Base-by-base conservation (phyloP, 148 eudicot species). In the Rhododendron mucronatum region DNA sequence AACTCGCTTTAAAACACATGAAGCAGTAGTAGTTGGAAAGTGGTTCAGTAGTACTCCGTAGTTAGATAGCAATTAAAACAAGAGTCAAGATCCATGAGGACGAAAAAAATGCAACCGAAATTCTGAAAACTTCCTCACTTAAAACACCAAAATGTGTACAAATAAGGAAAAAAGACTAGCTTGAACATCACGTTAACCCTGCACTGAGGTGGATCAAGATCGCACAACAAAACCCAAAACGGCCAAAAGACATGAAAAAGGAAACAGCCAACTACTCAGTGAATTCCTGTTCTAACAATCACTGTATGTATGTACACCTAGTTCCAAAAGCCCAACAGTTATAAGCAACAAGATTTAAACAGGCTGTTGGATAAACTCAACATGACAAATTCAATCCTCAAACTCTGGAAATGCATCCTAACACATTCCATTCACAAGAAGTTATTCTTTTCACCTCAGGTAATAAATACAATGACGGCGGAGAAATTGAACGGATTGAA, bases 321-420 rank as follows among this genome's bases (percentile, higher is more conserved):
- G 9, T 71, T 18, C 44, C 48, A 16, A 83, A 26, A 83, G n/a
- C 59, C 77, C 50, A 26, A 69, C 41, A 45, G 55, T 73, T 3
- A 45, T 7, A 83, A 83, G 44, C 33, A 14, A 55, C 15, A 14
- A 26, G n/a, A 71, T 74, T 20, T 15, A 83, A 71, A 48, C 7
- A 75, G 23, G 65, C 85, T 45, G 18, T 26, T 65, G 23, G 85
- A 83, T 71, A 83, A 82, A 28, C 47, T 47, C 20, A 3, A 83
- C 50, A 71, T 4, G 47, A 83, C 63, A 83, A 71, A 71, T 16
- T 83, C 55, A 30, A 30, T n/a, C 20, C 37, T n/a, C 37, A 74
- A 47, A 16, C 18, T 28, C 76, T 4, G 9, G 7, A 30, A 28
- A 16, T 35, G 28, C 48, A 53, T 81, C 8, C 2, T 23, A 81